Evolutionary conservation across 2,329 filamentous ascomycete species (phyloP), one percentile per base, ranked within the genome.

Genomic region (Cytospora piceicola): DNA sequence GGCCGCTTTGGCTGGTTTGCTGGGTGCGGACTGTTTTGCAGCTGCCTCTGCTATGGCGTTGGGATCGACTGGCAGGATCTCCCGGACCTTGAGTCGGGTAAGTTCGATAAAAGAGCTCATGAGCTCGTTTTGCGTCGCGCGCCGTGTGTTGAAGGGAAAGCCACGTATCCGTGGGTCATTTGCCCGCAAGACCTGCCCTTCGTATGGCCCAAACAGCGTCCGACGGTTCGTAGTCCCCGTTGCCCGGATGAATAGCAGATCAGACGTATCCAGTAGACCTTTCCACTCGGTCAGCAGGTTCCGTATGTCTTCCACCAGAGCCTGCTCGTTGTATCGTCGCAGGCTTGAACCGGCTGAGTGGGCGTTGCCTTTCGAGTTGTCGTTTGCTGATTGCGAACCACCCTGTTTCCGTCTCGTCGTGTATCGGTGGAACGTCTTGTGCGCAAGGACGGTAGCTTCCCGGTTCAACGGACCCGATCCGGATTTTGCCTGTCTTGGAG

Each of bases 371-470:
- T 97, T 97, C n/a, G 94, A 87, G 68, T 92, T 91, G 76, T 99
- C 95, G 75, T 93, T 98, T 32, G 94, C 90, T 3, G 94, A 96
- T 76, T 99, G 95, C 14, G 93, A 90, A 52, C 96, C 95, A 82
- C 95, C 95, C 77, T 99, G 95, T 76, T 99, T 99, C 70, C 95
- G 86, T 70, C 95, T 85, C 7, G 95, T 99, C 0, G 96, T 99
- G 75, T 99, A 99, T 65, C 95, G 87, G 77, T 99, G 96, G 77
- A 98, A 99, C 0, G 94, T 97, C 81, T 99, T 99, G 78, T 98
- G 94, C 0, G 93, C 94, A 54, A 97, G 84, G 0, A 98, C 92
- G 0, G 90, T 90, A 7, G 94, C 93, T 73, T 96, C 91, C 61
- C 92, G 85, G 70, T 96, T 93, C 74, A 96, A 86, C 1, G 90